Conservation (phyloP, 1,284 basidiomycete species). For the Ustilago cynodontis region DNA sequence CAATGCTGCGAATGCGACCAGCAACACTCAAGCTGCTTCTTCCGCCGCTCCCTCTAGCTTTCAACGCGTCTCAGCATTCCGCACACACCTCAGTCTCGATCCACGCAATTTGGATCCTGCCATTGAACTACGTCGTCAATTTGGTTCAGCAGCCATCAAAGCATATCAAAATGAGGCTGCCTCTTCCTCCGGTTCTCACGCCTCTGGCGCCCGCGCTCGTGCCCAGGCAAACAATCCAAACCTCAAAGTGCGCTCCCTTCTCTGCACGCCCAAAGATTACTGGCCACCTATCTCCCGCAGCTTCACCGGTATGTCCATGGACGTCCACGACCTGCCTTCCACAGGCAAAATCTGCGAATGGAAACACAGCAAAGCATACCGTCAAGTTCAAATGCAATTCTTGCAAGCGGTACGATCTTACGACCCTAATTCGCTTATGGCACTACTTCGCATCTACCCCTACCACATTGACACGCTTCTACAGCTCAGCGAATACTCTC, state of each 20-base stretch:
- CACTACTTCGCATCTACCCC: constrained; percentile 63
- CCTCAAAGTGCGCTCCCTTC: constrained; percentile 56
- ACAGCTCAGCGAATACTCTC: constrained; percentile 64
- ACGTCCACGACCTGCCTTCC: constrained; percentile 45
- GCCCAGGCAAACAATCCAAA: constrained; percentile 65
- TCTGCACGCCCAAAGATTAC: constrained; percentile 62
- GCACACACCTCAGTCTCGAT: constrained; percentile 55
- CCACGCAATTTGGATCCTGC: constrained; percentile 59
- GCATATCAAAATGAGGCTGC: constrained; percentile 60
- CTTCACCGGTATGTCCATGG: constrained; percentile 67
- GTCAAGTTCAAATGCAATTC: constrained; percentile 66
- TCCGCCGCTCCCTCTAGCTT: not conserved
- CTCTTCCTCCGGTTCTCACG: constrained; percentile 19
- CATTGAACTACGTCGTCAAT: constrained; percentile 65
- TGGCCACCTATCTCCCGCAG: constrained; percentile 66
- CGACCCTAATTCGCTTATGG: constrained; percentile 63
- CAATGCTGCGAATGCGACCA: constrained; percentile 7
- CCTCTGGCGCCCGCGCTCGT: constrained; percentile 47
- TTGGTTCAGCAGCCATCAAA: constrained; percentile 68
- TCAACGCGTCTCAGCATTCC: constrained; percentile 34
- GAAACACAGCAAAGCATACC: constrained; percentile 64
- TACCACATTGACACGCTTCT: constrained; percentile 69
- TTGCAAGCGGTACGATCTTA: constrained; percentile 65
- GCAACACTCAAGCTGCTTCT: not conserved
- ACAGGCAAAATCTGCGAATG: constrained; percentile 58